Conservation (phyloP, 192 early-diverging fungal genomes). For the Entomortierella parvispora region DNA sequence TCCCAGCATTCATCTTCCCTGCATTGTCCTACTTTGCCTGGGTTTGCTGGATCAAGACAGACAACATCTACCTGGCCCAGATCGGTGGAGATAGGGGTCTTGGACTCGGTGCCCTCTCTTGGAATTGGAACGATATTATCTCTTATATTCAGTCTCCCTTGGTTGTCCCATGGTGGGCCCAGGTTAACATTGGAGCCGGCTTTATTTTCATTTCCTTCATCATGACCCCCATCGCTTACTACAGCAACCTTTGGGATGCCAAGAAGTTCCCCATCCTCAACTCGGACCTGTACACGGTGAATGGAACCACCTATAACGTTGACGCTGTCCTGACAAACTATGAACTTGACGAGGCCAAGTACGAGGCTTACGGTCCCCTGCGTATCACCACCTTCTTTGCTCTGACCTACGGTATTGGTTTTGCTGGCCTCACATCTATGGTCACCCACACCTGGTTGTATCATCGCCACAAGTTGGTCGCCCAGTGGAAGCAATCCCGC, state of each 20-base stretch:
- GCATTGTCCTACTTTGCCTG: slow-evolving; percentile 12
- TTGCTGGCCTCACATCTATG: slow-evolving; percentile 61
- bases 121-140: slow-evolving; percentile 70
- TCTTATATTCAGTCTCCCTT: slow-evolving; percentile 30
- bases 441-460: too few species aligned
- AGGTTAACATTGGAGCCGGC: slow-evolving; percentile 69
- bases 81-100: slow-evolving; percentile 69
- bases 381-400: slow-evolving; percentile 57
- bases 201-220: slow-evolving; percentile 73
- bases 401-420: slow-evolving; percentile 57
- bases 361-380: slow-evolving; percentile 55
- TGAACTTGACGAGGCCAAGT: slow-evolving; percentile 38
- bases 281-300: slow-evolving; percentile 26
- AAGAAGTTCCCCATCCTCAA: slow-evolving; percentile 45
- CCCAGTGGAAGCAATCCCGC: too few species aligned
- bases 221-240: slow-evolving; percentile 69
- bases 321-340: slow-evolving; percentile 24
- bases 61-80: neutral
- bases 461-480: too few species aligned
- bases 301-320: slow-evolving; percentile 40
- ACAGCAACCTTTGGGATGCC: slow-evolving; percentile 63
- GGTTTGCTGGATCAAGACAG: slow-evolving; percentile 15
- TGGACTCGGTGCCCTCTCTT: slow-evolving; percentile 70
- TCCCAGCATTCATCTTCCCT: slow-evolving; percentile 51
- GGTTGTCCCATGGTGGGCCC: too few species aligned